These are phyloP conservation scores for Backusella psychrophila DNA, from an alignment of 192 early-diverging fungal genomes.

Conservation along the genomic window DNA sequence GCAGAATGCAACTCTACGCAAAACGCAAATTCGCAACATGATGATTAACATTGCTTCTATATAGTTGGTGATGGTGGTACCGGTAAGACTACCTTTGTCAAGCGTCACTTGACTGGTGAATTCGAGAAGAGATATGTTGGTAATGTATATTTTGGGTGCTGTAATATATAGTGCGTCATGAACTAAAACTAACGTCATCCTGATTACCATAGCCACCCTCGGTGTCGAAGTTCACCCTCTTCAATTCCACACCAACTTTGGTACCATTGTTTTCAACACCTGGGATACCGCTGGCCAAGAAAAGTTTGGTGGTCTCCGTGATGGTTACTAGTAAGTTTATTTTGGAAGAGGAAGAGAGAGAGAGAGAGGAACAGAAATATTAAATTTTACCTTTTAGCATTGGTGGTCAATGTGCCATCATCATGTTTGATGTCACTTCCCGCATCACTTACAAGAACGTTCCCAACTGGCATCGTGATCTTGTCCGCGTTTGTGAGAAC, in stretches of 20 bases:
- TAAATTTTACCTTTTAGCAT: conserved; percentile 53
- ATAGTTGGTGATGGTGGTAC: conserved; percentile 97
- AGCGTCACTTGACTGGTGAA: conserved; percentile 99
- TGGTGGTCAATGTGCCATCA: conserved; percentile 99
- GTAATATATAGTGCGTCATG: neutral
- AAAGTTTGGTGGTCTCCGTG: conserved; percentile 99
- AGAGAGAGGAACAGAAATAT: neutral
- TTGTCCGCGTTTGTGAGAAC: conserved; percentile 99
- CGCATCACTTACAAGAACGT: conserved; percentile 99
- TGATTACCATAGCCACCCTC: conserved; percentile 76
- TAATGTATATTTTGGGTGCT: conserved; percentile 35
- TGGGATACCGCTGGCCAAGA: conserved; percentile 99
- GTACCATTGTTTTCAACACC: conserved; percentile 96
- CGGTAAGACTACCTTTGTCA: conserved; percentile 99
- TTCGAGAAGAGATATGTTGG: conserved; percentile 99
- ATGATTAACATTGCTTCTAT: neutral
- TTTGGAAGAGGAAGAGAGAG: neutral
- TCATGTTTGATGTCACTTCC: conserved; percentile 99
- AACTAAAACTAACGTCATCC: neutral
- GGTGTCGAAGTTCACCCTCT: conserved; percentile 99
- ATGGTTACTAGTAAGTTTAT: conserved; percentile 90
- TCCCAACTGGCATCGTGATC: conserved; percentile 99
- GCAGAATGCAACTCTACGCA: too few species aligned
- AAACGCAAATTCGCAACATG: too few species aligned
- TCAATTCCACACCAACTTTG: conserved; percentile 97